Evolutionary conservation across 768 basidiomycete species (phyloP).

Genomic region (Chiua virens): DNA sequence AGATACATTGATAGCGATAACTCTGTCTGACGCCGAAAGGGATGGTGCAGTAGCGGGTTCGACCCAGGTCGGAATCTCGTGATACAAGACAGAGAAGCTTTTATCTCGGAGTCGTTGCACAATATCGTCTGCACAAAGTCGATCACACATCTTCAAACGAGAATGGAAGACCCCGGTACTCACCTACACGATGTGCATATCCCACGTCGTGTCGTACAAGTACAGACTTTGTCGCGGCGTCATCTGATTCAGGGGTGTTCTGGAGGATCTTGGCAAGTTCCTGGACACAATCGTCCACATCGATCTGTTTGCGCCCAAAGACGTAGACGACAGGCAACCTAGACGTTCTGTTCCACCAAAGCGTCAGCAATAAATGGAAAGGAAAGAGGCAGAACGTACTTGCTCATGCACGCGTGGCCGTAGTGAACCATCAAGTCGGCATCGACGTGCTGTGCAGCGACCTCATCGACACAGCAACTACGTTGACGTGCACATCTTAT

Average conservation of each 20-base stretch:
- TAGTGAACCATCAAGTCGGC: constrained; percentile 93
- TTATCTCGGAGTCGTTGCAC: constrained; percentile 20
- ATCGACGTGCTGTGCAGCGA: constrained; percentile 91
- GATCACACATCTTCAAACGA: background rate
- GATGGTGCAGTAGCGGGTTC: constrained; percentile 10
- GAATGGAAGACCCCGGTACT: background rate
- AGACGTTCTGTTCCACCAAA: constrained; percentile 62
- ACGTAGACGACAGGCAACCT: constrained; percentile 89
- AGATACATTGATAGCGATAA: background rate
- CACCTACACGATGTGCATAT: constrained; percentile 69
- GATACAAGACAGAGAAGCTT: constrained; percentile 37
- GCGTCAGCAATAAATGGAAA: background rate
- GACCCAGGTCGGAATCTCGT: constrained; percentile 30
- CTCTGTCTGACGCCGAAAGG: background rate
- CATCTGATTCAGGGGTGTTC: background rate
- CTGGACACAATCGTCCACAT: constrained; percentile 50
- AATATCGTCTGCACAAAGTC: constrained; percentile 17
- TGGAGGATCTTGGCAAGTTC: constrained; percentile 40
- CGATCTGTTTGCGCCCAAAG: constrained; percentile 73
- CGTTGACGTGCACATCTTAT: background rate
- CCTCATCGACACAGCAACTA: constrained; percentile 94
- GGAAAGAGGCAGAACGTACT: constrained; percentile 48
- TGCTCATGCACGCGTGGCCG: constrained; percentile 93
- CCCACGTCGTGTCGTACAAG: constrained; percentile 76
- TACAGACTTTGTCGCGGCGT: constrained; percentile 31